Evolutionary conservation across 495 filamentous ascomycete genomes (phyloP), one percentile per base, ranked within the genome.

Genomic region (Tetracladium marchalianum): DNA sequence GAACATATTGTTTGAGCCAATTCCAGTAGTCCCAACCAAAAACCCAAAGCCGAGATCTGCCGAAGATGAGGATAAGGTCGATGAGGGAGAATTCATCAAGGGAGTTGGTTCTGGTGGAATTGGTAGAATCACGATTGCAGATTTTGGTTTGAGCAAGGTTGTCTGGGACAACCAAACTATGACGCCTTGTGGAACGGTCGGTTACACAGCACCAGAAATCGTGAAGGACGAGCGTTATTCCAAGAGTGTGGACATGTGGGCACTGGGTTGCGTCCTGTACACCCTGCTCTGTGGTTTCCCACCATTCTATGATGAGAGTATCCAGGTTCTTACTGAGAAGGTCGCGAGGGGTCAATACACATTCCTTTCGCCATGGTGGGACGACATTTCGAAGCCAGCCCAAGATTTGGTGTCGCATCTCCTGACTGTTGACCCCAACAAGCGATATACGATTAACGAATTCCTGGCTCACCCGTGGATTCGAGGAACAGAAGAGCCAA

Each of bases 241-340:
- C 6, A 98, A 97, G 70, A 90, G 87, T 55, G 92, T 98, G 35
- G 92, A 98, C 53, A 98, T 98, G 92, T 98, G 92, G 92, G 92
- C 92, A 11, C 65, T 98, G 33, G 92, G 92, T 10, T 98, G 92
- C 65, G 92, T 98, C 7, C 76, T 98, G 13, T 98, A 98, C 65
- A 98, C 92, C 0, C 70, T 98, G 4, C 78, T 98, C 18, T 98
- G 92, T 56, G 92, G 92, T 27, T 98, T 98, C 67, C 92, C 92
- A 12, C 92, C 92, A 4, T 98, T 98, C 66, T 98, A 98, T 67
- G 92, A 98, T 57, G 92, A 98, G 63, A 93, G 86, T 55, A 97
- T 98, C 55, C 88, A 95, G 54, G 82, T 95, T 1, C 78, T 98
- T 49, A 98, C 92, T 2, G 93, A 98, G 57, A 98, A 98, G 68